Conservation (phyloP, 768 basidiomycete species). For the Boletus rubescentipes region DNA sequence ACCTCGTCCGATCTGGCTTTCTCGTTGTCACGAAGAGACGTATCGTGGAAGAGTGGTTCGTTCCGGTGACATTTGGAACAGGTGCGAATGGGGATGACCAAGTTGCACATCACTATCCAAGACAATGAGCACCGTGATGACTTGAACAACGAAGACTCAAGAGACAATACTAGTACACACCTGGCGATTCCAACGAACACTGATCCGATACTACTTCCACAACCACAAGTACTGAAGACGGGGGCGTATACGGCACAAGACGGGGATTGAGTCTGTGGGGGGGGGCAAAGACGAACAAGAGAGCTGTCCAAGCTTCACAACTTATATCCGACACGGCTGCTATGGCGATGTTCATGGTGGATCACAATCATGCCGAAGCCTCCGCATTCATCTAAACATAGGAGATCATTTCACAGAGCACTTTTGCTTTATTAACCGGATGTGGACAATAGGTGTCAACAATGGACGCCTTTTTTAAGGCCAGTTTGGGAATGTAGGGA, state of each 20-base stretch:
- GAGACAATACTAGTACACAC: neutral
- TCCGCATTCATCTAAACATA: neutral
- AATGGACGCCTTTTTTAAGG: neutral
- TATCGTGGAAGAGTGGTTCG: constrained; percentile 28
- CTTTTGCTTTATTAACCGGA: constrained; percentile 12
- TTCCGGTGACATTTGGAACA: constrained; percentile 28
- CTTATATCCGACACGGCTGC: constrained; percentile 10
- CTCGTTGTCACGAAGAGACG: constrained; percentile 15
- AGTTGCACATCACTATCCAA: constrained; percentile 28
- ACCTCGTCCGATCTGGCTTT: constrained; percentile 22
- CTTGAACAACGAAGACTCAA: neutral
- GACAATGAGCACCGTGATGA: neutral
- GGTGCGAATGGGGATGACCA: constrained; percentile 30
- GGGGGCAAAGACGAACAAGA: too few relatives aligned
- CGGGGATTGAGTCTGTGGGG: neutral
- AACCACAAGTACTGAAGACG: neutral
- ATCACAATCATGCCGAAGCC: constrained; percentile 9
- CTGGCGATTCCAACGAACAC: neutral
- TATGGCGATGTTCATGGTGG: constrained; percentile 1
- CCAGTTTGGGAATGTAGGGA: constrained; percentile 2
- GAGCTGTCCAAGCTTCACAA: neutral
- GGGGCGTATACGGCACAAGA: neutral
- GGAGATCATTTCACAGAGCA: constrained; percentile 11
- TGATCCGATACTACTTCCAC: neutral
- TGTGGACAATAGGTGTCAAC: neutral